Base-by-base conservation (phyloP, 2,329 filamentous ascomycete genomes). In the Fusarium tanahbumbuense region DNA sequence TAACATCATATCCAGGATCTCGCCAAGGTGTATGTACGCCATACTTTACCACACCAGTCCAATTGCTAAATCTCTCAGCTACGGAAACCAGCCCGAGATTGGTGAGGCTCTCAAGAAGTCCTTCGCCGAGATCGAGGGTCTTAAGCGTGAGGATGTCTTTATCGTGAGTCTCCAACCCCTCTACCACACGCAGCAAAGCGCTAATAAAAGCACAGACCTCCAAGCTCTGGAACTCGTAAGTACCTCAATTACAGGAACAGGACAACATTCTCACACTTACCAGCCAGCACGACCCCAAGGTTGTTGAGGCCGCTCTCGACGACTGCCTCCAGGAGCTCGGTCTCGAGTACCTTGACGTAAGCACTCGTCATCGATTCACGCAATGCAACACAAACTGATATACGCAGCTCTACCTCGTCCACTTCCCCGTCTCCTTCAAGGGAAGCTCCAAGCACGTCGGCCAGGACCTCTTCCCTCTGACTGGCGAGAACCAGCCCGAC, bases 51-150 rank as follows among this genome's bases (percentile, higher is more conserved):
- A 5, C 16, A 8, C 25, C 15, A n/a, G 6, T 9, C 8, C 30
- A 18, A n/a, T 34, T 23, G 11, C 47, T 50, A 50, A 50, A n/a
- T 37, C 2, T 50, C 47, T 37, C 47, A 50, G 47, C 42, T 91
- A 91, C 77, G 83, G 84, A 73, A 91, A 90, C 76, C 88, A 94
- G 91, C 93, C 75, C 87, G 93, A 49, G 91, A 91, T 64, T 81
- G 84, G 48, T 12, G 56, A 59, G 48, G 56, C 56, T 18, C 27
- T 59, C 15, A 59, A 59, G 48, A 59, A 59, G 91, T 90, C 57
- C 92, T 93, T 82, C 88, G 89, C 77, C 91, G 94, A 92, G 54
- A 86, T 88, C 70, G 87, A 87, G 25, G 88, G 88, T 59, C 79
- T 92, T 3, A 86, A 89, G 13, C 88, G 92, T 47, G 85, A 88